Conservation (phyloP, 108 stramenopile species). For the Pseudonitzschia pungens region DNA sequence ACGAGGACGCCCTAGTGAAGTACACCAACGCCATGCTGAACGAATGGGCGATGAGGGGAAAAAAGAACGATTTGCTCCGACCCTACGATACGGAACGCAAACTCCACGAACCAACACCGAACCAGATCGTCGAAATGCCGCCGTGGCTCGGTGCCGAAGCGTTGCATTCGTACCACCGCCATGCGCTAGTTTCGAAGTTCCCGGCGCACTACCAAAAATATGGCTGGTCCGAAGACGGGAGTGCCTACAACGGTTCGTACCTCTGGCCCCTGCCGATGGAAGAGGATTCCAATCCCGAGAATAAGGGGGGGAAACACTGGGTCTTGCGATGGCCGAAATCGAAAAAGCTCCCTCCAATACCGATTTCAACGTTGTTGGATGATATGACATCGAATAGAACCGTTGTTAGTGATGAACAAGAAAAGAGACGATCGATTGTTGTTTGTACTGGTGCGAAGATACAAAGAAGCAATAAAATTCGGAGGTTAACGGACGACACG, state of each 20-base stretch:
- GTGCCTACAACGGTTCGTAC: slow-evolving; percentile 10
- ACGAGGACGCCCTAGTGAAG: slow-evolving; percentile 12
- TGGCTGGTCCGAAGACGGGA: slow-evolving; percentile 12
- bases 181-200: slow-evolving; percentile 6
- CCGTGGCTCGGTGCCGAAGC: slow-evolving; percentile 9
- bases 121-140: background rate
- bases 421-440: too few species aligned
- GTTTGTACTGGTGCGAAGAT: too few species aligned
- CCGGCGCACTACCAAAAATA: background rate
- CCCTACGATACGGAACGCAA: background rate
- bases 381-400: too few species aligned
- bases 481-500: too few species aligned
- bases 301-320: background rate
- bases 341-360: background rate
- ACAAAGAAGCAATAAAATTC: too few species aligned
- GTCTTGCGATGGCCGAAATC: slow-evolving; percentile 14
- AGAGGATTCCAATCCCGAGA: background rate
- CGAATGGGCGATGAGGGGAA: slow-evolving; percentile 8
- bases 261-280: slow-evolving; percentile 5
- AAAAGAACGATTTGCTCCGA: slow-evolving; percentile 6
- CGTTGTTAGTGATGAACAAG: too few species aligned
- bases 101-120: background rate
- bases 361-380: too few species aligned
- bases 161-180: slow-evolving; percentile 14
- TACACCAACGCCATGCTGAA: slow-evolving; percentile 1